phyloP scores from a whole-genome alignment of 208 protist species.

The Leishmania tropica region DNA sequence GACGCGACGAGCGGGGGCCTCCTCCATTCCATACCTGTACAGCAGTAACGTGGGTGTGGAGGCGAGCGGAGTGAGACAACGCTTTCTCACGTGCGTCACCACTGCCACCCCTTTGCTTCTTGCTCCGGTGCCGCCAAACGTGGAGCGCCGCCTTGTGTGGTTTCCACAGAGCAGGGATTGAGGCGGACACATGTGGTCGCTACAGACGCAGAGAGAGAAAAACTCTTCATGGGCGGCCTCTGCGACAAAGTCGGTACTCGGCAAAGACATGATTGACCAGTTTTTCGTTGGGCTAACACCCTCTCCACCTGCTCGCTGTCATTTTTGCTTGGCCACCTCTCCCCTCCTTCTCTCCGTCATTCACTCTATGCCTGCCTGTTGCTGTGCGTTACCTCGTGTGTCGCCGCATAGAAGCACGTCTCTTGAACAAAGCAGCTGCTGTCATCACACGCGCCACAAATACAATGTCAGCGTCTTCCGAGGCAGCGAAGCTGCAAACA shows the following conservation, averaged over 20 bases:
- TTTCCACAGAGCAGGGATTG: not conserved
- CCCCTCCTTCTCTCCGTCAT: not conserved
- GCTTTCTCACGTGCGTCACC: not conserved
- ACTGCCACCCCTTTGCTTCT: not conserved
- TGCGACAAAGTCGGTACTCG: not conserved
- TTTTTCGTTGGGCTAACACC: not conserved
- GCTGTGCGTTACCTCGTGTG: no score
- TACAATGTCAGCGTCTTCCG: constrained; percentile 9
- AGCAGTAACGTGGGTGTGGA: not conserved
- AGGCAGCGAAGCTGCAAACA: constrained; percentile 18
- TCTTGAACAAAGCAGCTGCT: not conserved
- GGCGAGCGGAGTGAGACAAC: not conserved
- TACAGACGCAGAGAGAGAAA: not conserved
- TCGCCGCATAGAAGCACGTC: not conserved
- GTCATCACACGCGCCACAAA: not conserved
- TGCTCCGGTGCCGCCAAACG: not conserved
- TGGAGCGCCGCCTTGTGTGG: not conserved
- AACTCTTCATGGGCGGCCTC: not conserved
- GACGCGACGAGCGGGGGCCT: not conserved
- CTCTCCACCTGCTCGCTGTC: not conserved
- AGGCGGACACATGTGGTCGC: not conserved
- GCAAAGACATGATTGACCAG: not conserved
- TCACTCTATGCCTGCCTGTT: not conserved
- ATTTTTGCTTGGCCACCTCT: not conserved
- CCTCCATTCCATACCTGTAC: not conserved